These are phyloP conservation scores for Globisporangium lucens DNA, from an alignment of 352 stramenopile species.

Conservation along the genomic window DNA sequence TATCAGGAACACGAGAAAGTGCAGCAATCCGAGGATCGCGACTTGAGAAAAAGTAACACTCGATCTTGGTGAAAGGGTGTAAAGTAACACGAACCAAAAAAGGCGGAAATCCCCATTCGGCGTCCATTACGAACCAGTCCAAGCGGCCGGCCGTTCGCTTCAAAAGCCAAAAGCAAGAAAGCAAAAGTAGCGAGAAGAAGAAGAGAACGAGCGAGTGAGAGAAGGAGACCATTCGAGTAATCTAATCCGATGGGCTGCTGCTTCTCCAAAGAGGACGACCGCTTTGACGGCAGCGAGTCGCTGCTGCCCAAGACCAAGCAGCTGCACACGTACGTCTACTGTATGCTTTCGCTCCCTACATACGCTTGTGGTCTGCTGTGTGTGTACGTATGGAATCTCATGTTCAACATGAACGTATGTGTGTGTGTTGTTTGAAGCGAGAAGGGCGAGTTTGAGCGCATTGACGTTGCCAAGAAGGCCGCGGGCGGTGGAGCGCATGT, in stretches of 20 bases:
- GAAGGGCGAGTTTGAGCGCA: slow-evolving; percentile 27
- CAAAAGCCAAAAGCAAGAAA: not conserved
- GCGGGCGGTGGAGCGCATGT: slow-evolving; percentile 18
- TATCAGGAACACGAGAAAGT: too few species aligned
- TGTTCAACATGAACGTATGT: not conserved
- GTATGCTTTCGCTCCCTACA: not conserved
- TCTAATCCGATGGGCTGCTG: slow-evolving; percentile 60
- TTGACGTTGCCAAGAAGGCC: slow-evolving; percentile 31
- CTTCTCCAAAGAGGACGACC: slow-evolving; percentile 63
- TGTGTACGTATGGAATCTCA: not conserved
- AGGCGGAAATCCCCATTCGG: not conserved
- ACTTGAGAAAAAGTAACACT: not conserved
- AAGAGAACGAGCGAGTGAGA: not conserved
- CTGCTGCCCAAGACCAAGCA: slow-evolving; percentile 51
- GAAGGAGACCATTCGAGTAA: not conserved
- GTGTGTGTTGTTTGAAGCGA: slow-evolving; percentile 18
- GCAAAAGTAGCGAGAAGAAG: not conserved
- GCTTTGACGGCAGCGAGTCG: slow-evolving; percentile 47
- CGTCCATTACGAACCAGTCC: not conserved
- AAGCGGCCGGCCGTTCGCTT: not conserved
- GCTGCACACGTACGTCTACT: slow-evolving; percentile 18
- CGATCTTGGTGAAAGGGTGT: slow-evolving; percentile 14
- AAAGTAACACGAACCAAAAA: slow-evolving; percentile 2
- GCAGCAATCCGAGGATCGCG: too few species aligned
- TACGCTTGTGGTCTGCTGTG: not conserved